Conservation (phyloP, 2,329 filamentous ascomycete genomes). For the Talaromyces albobiverticillius region DNA sequence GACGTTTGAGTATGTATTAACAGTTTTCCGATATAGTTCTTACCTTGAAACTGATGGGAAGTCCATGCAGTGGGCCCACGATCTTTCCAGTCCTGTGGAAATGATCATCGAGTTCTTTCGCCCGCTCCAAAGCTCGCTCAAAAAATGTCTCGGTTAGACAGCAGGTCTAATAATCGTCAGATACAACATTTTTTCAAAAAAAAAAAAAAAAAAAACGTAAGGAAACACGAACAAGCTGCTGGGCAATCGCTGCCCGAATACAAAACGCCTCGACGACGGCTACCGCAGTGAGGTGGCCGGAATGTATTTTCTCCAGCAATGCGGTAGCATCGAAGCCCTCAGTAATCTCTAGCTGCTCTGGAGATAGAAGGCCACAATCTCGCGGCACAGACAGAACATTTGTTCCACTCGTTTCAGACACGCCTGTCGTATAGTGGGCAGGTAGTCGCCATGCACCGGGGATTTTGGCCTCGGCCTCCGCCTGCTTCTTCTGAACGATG, state of each 20-base stretch:
- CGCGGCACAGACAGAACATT: slow-evolving; percentile 50
- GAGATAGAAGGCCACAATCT: slow-evolving; percentile 51
- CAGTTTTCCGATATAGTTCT: slow-evolving; percentile 52
- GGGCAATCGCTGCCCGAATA: slow-evolving; percentile 26
- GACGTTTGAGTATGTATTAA: slow-evolving; percentile 44
- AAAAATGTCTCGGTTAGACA: slow-evolving; percentile 22
- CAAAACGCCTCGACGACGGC: slow-evolving; percentile 48
- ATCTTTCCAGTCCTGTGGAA: slow-evolving; percentile 16
- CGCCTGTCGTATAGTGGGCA: slow-evolving; percentile 25
- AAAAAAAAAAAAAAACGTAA: not conserved
- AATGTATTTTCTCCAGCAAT: not conserved
- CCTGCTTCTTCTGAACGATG: slow-evolving; percentile 39
- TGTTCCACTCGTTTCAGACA: slow-evolving; percentile 24
- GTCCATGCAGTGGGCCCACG: slow-evolving; percentile 23
- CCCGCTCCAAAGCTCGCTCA: slow-evolving; percentile 17
- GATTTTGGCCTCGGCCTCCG: slow-evolving; percentile 33
- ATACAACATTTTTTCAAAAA: not conserved
- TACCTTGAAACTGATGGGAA: slow-evolving; percentile 24
- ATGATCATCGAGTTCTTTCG: slow-evolving; percentile 18
- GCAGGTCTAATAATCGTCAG: slow-evolving; percentile 15
- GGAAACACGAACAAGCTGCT: slow-evolving; percentile 12
- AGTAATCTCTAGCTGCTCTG: slow-evolving; percentile 54
- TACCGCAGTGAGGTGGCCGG: slow-evolving; percentile 39
- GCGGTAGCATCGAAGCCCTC: slow-evolving; percentile 47
- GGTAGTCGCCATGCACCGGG: slow-evolving; percentile 39